Evolutionary conservation across 2,329 filamentous ascomycete genomes (phyloP).

Genomic region (Beauveria brongniartii): DNA sequence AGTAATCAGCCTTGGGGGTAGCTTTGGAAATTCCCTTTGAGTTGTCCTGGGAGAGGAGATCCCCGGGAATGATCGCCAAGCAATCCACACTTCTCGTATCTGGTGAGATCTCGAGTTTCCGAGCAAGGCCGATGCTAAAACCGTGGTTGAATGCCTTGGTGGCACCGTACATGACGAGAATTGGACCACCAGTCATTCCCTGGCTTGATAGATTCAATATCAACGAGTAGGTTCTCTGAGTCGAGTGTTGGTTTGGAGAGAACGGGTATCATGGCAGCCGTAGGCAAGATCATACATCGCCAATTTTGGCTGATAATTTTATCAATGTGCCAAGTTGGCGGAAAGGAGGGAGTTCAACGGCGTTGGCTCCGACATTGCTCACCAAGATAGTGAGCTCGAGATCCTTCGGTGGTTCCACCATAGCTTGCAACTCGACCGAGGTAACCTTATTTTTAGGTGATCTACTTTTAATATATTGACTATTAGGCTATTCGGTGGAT

Average conservation of each 20-base stretch:
- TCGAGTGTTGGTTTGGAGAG: neutral
- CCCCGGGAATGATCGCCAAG: neutral
- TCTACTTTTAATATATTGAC: too few relatives aligned
- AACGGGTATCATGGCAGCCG: neutral
- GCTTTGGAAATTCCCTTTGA: neutral
- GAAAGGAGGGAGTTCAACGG: neutral
- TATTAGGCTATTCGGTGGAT: too few relatives aligned
- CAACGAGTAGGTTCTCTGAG: constrained; percentile 21
- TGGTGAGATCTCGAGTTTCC: constrained; percentile 15
- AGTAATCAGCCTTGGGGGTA: neutral
- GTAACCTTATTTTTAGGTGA: neutral
- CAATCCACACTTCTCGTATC: neutral
- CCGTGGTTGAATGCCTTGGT: constrained; percentile 24
- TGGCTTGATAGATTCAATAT: constrained; percentile 23
- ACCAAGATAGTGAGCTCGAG: neutral
- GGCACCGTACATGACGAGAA: constrained; percentile 22
- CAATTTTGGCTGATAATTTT: neutral
- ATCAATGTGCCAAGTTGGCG: too few relatives aligned
- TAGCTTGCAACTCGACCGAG: neutral
- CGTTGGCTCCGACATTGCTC: neutral
- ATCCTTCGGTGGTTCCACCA: neutral
- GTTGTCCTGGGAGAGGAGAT: neutral
- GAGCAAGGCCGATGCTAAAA: constrained; percentile 20
- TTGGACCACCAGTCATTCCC: constrained; percentile 20
- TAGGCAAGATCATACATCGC: neutral